phyloP scores from a whole-genome alignment of 768 basidiomycete genomes.

The Podaxis carcinomalis region DNA sequence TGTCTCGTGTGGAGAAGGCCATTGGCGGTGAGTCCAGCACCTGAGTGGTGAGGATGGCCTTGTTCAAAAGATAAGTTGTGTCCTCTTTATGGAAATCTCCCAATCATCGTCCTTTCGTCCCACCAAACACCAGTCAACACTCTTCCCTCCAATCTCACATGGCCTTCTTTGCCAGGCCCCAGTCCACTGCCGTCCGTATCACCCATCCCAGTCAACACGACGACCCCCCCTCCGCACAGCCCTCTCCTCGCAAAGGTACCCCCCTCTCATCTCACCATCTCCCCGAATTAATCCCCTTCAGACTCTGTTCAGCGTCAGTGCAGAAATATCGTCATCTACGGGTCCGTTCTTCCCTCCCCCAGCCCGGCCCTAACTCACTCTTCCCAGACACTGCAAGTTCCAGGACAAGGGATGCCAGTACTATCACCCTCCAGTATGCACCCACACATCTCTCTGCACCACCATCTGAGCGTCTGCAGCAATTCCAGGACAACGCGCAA shows the following conservation, averaged over 20 bases:
- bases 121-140: neutral
- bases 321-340: constrained; percentile 88
- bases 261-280: constrained; percentile 17
- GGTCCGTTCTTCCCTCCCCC: constrained; percentile 53
- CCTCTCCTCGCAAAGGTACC: constrained; percentile 49
- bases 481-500: too few relatives aligned
- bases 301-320: constrained; percentile 78
- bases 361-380: neutral
- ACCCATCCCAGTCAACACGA: constrained; percentile 52
- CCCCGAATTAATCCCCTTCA: constrained; percentile 19
- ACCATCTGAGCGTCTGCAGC: too few relatives aligned
- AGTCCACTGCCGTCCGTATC: constrained; percentile 67
- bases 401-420: constrained; percentile 85
- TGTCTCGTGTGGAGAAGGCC: constrained; percentile 18
- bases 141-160: constrained; percentile 27
- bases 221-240: constrained; percentile 16
- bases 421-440: constrained; percentile 60
- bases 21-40: neutral
- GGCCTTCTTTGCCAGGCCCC: constrained; percentile 69
- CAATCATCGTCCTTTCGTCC: neutral
- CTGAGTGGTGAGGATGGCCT: too few relatives aligned
- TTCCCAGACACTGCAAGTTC: constrained; percentile 70
- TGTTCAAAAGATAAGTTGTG: neutral
- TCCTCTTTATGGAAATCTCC: neutral
- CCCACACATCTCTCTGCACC: too few relatives aligned